A percentile compares a stretch with the other conserved stretches of the same genome.
phyloP scores from a whole-genome alignment of 2,329 filamentous ascomycete genomes.

The Cladosporium sphaerospermum region DNA sequence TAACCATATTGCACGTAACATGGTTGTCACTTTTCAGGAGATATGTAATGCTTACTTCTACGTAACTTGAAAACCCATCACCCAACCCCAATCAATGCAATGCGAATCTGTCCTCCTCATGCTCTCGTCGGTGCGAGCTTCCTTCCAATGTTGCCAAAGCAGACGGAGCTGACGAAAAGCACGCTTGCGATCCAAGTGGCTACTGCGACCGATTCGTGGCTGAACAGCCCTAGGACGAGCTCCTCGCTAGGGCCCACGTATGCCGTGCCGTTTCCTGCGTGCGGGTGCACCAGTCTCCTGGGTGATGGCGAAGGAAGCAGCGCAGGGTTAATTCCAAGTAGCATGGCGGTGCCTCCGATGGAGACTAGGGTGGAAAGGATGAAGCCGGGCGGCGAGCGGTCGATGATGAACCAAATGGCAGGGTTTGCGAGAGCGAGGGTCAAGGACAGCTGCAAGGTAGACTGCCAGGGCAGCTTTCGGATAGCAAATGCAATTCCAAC shows the following conservation, averaged over 20 bases:
- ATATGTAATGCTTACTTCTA: too few species aligned
- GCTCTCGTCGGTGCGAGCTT: slow-evolving; percentile 51
- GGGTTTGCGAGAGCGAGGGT: slow-evolving; percentile 89
- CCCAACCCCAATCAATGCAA: neutral
- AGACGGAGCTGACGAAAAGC: slow-evolving; percentile 88
- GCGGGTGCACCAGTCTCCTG: slow-evolving; percentile 26
- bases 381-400: slow-evolving; percentile 80
- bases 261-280: slow-evolving; percentile 19
- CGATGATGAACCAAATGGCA: slow-evolving; percentile 91
- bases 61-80: too few species aligned
- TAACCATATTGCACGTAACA: too few species aligned
- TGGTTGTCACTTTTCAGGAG: too few species aligned
- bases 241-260: slow-evolving; percentile 16
- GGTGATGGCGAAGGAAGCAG: slow-evolving; percentile 65
- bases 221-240: slow-evolving; percentile 45
- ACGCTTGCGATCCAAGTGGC: slow-evolving; percentile 90
- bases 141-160: slow-evolving; percentile 92
- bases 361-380: slow-evolving; percentile 70
- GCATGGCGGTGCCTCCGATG: slow-evolving; percentile 63
- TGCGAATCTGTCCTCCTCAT: neutral
- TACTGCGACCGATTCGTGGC: slow-evolving; percentile 60
- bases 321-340: slow-evolving; percentile 70
- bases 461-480: slow-evolving; percentile 86
- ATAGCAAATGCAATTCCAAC: slow-evolving; percentile 73
- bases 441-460: slow-evolving; percentile 84